A percentile compares a stretch with the other conserved stretches of the same genome.
phyloP scores from a whole-genome alignment of 2,329 filamentous ascomycete genomes.

The Neofusicoccum parvum region DNA sequence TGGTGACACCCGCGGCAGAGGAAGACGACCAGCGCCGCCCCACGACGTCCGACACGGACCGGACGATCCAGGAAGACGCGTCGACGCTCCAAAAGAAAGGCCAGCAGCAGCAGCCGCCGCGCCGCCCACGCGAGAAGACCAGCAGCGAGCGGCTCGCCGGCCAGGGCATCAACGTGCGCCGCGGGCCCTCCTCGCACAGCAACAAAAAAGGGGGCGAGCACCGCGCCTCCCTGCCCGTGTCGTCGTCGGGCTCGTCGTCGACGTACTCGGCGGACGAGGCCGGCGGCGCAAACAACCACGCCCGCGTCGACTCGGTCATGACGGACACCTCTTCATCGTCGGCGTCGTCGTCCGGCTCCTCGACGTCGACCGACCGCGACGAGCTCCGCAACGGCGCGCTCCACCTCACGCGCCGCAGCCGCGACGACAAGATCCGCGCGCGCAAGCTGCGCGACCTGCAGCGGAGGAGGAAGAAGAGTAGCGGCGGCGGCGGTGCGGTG shows the following conservation, averaged over 20 bases:
- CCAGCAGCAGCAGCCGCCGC: too few species aligned
- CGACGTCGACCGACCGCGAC: neutral
- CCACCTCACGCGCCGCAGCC: conserved; percentile 1
- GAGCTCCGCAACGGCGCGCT: neutral
- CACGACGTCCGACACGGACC: neutral
- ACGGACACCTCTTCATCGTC: neutral
- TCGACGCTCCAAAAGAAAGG: too few species aligned
- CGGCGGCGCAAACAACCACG: neutral
- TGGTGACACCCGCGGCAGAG: too few species aligned
- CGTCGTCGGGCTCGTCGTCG: neutral
- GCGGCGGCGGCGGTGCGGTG: too few species aligned
- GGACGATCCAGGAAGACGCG: neutral
- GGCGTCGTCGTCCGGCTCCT: neutral
- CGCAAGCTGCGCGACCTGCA: conserved; percentile 36
- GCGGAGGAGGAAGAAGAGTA: neutral
- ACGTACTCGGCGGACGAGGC: neutral
- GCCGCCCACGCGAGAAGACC: neutral
- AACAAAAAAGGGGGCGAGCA: too few species aligned
- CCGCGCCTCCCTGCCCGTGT: too few species aligned
- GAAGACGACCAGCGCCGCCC: neutral
- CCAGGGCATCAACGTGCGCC: conserved; percentile 10
- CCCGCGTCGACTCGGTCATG: conserved; percentile 18
- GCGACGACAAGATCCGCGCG: conserved; percentile 35
- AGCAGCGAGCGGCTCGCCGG: conserved; percentile 20
- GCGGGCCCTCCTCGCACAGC: too few species aligned